Percentiles rank a stretch among this genome's conserved stretches.
phyloP scores from a whole-genome alignment of 2,329 filamentous ascomycete species.

The Calonectria leucothoes region DNA sequence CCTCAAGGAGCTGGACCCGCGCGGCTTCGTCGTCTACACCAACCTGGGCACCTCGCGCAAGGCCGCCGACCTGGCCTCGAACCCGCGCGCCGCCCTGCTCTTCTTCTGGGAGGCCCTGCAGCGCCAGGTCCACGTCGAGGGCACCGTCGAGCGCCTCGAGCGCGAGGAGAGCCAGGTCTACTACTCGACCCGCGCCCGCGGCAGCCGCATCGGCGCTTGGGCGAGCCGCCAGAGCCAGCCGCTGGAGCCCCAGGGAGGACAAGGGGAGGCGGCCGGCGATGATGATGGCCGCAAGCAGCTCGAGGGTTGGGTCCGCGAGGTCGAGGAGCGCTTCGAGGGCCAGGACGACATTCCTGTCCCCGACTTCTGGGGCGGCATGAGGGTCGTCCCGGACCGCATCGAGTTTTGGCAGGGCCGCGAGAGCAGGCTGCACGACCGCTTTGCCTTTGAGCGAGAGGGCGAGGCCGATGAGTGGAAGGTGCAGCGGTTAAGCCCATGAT shows the following conservation, averaged over 20 bases:
- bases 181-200: slow-evolving; percentile 77
- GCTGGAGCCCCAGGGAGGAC: slow-evolving; percentile 62
- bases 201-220: slow-evolving; percentile 91
- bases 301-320: slow-evolving; percentile 81
- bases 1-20: slow-evolving; percentile 89
- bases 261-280: too few relatives aligned
- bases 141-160: slow-evolving; percentile 73
- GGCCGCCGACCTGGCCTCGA: slow-evolving; percentile 75
- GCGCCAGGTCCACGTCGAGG: slow-evolving; percentile 92
- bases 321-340: slow-evolving; percentile 80
- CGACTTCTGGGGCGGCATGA: slow-evolving; percentile 92
- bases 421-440: slow-evolving; percentile 93
- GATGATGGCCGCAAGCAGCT: slow-evolving; percentile 80
- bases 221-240: slow-evolving; percentile 89
- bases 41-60: slow-evolving; percentile 87
- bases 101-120: slow-evolving; percentile 93
- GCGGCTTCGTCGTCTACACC: slow-evolving; percentile 91
- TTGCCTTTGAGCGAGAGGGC: slow-evolving; percentile 79
- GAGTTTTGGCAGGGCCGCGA: slow-evolving; percentile 98
- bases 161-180: slow-evolving; percentile 78
- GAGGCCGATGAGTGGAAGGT: slow-evolving; percentile 70
- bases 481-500: slow-evolving; percentile 78
- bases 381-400: slow-evolving; percentile 84
- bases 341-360: slow-evolving; percentile 87
- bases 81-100: slow-evolving; percentile 83